These are phyloP conservation scores for Setomelanomma holmii DNA, from an alignment of 2,329 filamentous ascomycete species.

Conservation along the genomic window DNA sequence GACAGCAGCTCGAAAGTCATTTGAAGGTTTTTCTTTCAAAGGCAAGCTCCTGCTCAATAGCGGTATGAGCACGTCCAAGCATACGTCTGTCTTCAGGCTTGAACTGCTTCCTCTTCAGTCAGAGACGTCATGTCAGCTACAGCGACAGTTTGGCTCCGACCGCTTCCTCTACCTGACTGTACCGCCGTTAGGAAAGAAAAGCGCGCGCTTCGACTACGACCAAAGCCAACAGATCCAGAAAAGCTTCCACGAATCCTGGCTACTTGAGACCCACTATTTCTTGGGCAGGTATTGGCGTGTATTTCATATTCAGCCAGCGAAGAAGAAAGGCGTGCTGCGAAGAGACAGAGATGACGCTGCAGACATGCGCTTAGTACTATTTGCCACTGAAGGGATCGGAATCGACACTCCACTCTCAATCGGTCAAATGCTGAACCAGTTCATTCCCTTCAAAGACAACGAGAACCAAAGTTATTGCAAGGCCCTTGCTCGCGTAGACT, in stretches of 20 bases:
- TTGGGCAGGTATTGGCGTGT: slow-evolving; percentile 52
- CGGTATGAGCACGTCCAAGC: no score
- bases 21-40: slow-evolving; percentile 45
- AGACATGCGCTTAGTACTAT: slow-evolving; percentile 42
- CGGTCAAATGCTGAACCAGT: slow-evolving; percentile 49
- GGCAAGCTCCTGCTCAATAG: slow-evolving; percentile 32
- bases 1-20: slow-evolving; percentile 24
- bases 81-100: slow-evolving; percentile 38
- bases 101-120: slow-evolving; percentile 31
- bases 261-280: slow-evolving; percentile 44
- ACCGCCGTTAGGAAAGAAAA: slow-evolving; percentile 34
- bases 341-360: slow-evolving; percentile 9
- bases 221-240: slow-evolving; percentile 24
- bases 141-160: slow-evolving; percentile 48
- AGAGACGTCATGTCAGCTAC: slow-evolving; percentile 46
- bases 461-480: slow-evolving; percentile 49
- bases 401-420: slow-evolving; percentile 27
- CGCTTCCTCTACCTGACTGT: slow-evolving; percentile 52
- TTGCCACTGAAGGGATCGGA: slow-evolving; percentile 42
- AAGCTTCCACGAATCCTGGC: slow-evolving; percentile 47
- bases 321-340: slow-evolving; percentile 26
- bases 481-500: slow-evolving; percentile 51
- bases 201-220: slow-evolving; percentile 9
- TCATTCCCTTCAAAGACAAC: slow-evolving; percentile 48
- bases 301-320: slow-evolving; percentile 49